Evolutionary conservation across 176 grass and related monocot species (phyloP), one percentile per base, ranked within the genome.

Genomic region (Musa acuminata): DNA sequence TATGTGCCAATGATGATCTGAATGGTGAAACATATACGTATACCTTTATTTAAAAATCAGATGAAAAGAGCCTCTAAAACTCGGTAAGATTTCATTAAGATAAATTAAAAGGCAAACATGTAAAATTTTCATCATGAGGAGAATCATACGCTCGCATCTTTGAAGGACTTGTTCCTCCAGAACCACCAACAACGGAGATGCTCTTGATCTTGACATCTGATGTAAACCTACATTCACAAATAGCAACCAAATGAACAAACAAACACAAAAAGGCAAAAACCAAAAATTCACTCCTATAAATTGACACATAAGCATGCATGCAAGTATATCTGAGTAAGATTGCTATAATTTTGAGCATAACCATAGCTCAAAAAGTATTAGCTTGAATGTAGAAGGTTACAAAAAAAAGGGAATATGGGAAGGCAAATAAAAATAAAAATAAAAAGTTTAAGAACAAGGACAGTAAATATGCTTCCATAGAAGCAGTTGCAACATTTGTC

Each of bases 131-230:
- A 67, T n/a, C 69, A 29, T 68, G 5, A 11, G 69, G 76, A 16
- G 10, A 51, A 85, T 73, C 84, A 84, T 87, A 99, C 95, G 86
- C 95, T 94, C 88, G 89, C 95, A 99, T 94, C 87, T 78, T 99
- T 76, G 90, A 91, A 75, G 95, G 95, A 74, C 90, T 94, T 79
- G 90, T 89, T 77, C 90, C 95, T 60, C 88, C 95, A 78, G 86
- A 78, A 79, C 95, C 95, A 79, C 95, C 95, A 85, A 99, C 82
- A 77, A 99, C 54, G 76, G 95, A 89, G 79, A 99, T 99, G 76
- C 90, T 94, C 79, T 99, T 99, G 73, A 99, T 94, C 79, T 99
- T 99, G 71, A 99, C 90, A 81, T 99, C 95, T 53, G 88, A 91
- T 72, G 95, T 99, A 86, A 99, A 99, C 74, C 95, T 99, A 74